Evolutionary conservation across 768 basidiomycete species (phyloP).

Genomic region (Tubosaeta brunneosetosa): DNA sequence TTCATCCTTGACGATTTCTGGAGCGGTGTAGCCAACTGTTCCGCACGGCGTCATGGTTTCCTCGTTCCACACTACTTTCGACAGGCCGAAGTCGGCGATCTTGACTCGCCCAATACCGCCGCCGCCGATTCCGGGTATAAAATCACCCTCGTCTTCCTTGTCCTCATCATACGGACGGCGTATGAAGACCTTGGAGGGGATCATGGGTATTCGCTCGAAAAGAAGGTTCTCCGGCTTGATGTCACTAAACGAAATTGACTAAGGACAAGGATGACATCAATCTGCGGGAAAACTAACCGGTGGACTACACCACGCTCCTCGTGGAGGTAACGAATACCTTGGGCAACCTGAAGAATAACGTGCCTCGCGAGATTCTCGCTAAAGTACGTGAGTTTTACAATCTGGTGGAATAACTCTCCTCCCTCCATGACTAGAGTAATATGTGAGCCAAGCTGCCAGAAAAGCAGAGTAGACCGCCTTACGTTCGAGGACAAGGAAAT

Average conservation of each 20-base stretch:
- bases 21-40: constrained; percentile 99
- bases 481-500: constrained; percentile 92
- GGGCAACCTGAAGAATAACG: constrained; percentile 92
- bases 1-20: constrained; percentile 99
- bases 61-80: constrained; percentile 98
- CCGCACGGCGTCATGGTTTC: constrained; percentile 99
- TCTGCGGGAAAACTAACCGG: constrained; percentile 41
- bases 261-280: background rate
- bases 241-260: constrained; percentile 43
- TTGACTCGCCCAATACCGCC: constrained; percentile 98
- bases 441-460: constrained; percentile 7
- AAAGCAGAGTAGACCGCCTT: constrained; percentile 29
- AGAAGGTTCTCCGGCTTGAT: constrained; percentile 98
- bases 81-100: constrained; percentile 97
- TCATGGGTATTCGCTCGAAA: constrained; percentile 88
- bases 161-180: constrained; percentile 94
- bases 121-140: constrained; percentile 85
- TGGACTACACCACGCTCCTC: constrained; percentile 98
- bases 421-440: constrained; percentile 80
- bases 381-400: constrained; percentile 98
- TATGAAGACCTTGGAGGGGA: constrained; percentile 72
- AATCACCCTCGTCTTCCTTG: constrained; percentile 98
- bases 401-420: constrained; percentile 97
- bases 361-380: constrained; percentile 96
- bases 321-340: constrained; percentile 92